Evolutionary conservation across 441 rosid species (phyloP), one percentile per base, ranked within the genome.

Genomic region (Pelargonium fulgidum): DNA sequence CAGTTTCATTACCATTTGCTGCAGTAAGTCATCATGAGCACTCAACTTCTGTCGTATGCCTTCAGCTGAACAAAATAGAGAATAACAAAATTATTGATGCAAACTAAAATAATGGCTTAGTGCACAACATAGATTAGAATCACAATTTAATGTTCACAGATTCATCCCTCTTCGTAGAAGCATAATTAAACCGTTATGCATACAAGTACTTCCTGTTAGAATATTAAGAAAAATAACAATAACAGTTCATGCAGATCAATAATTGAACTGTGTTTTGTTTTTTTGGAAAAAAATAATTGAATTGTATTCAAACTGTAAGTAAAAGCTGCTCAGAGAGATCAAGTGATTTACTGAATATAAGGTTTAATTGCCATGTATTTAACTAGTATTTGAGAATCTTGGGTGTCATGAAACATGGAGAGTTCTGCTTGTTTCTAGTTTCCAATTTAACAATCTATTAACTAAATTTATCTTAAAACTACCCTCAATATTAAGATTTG

Each of bases 11-110:
- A 94, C 97, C 96, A 87, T 72, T 74, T 66, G 82, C 80, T 89
- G 87, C 69, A 94, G 77, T 48, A 81, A 89, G 68, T 75, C 80
- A 76, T 90, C 91, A 68, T 85, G 86, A 72, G 59, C 81, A 70
- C 63, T 79, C 81, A 90, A 73, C 86, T 88, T 92, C 85, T 84
- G 90, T 7, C 81, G 85, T 68, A 87, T 79, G 72, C 88, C 83
- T 76, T 90, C 93, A 82, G 82, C 98, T 92, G 92, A 74, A 83
- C 17, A 24, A 74, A 68, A 73, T 69, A 66, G 22, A 66, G 70
- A 70, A 72, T 70, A 56, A 75, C 29, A 41, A 45, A 6, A 33
- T 41, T 48, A 62, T 63, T 24, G 44, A 12, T 26, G 52, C 50
- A 3, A 70, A 42, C 52, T 1, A 56, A 13, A 16, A 20, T 0